phyloP scores from a whole-genome alignment of 495 filamentous ascomycete genomes.

The Alectoria sarmentosa region DNA sequence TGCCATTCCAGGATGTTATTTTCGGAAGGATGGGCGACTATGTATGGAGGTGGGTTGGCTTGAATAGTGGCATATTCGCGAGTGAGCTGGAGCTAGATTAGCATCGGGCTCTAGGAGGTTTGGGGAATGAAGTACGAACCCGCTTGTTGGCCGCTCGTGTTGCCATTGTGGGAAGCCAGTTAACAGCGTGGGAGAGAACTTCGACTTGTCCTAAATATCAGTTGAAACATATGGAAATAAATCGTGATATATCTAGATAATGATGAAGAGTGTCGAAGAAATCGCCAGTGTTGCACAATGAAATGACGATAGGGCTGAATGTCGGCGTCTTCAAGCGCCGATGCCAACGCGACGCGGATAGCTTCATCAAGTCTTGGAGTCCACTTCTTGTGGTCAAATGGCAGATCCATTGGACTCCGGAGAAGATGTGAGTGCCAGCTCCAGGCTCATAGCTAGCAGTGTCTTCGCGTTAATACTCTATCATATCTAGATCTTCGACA shows the following conservation, averaged over 20 bases:
- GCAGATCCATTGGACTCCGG: conserved; percentile 40
- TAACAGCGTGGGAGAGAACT: neutral
- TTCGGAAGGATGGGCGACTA: conserved; percentile 89
- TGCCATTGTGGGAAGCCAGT: conserved; percentile 48
- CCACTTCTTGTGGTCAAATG: conserved; percentile 34
- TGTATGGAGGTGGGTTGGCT: conserved; percentile 88
- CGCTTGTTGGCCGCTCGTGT: conserved; percentile 78
- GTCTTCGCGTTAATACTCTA: neutral
- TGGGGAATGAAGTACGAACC: conserved; percentile 42
- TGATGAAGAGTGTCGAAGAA: neutral
- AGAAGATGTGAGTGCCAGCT: conserved; percentile 41
- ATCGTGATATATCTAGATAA: no score
- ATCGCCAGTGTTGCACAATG: neutral
- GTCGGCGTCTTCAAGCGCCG: conserved; percentile 16
- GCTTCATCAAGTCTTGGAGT: neutral
- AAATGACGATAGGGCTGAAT: neutral
- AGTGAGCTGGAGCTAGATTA: conserved; percentile 54
- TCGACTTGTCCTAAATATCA: neutral
- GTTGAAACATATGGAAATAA: neutral
- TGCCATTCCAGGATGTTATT: conserved; percentile 98
- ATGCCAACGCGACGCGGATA: conserved; percentile 1
- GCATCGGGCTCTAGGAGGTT: conserved; percentile 8
- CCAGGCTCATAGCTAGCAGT: neutral
- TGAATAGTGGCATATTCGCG: conserved; percentile 91
- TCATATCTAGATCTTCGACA: conserved; percentile 53